These are phyloP conservation scores for Dendrostoma leiphaemia DNA, from an alignment of 2,329 filamentous ascomycete species.

Conservation along the genomic window DNA sequence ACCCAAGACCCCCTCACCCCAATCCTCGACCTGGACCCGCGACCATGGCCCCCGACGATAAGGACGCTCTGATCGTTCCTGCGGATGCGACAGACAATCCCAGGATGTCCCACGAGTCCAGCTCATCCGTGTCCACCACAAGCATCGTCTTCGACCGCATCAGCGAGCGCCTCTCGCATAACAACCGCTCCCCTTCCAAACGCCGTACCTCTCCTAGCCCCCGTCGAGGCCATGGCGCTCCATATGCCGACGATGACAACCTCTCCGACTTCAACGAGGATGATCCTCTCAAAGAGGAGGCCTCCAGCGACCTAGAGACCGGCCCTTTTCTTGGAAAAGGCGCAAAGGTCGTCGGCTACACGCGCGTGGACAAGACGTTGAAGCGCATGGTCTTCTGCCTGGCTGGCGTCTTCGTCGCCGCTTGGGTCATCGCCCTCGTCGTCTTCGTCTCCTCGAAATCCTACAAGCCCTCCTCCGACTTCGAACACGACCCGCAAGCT, in stretches of 20 bases:
- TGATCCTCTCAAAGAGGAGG: conserved; percentile 42
- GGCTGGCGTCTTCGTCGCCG: conserved; percentile 58
- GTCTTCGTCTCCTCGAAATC: conserved; percentile 64
- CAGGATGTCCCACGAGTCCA: conserved; percentile 54
- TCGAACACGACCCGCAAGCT: conserved; percentile 67
- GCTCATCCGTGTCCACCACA: conserved; percentile 78
- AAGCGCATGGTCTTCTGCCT: conserved; percentile 62
- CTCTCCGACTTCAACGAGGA: conserved; percentile 42
- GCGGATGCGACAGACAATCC: conserved; percentile 10
- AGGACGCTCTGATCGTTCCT: conserved; percentile 10
- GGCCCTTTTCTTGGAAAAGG: conserved; percentile 49
- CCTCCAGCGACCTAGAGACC: conserved; percentile 48
- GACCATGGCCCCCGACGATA: conserved; percentile 14
- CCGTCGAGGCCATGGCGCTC: conserved; percentile 10
- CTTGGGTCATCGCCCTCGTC: conserved; percentile 67
- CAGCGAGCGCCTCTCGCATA: conserved; percentile 47
- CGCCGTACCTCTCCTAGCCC: conserved; percentile 12
- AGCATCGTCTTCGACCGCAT: conserved; percentile 80
- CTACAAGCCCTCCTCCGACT: conserved; percentile 62
- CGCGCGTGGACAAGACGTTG: conserved; percentile 64
- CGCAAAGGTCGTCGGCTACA: conserved; percentile 35
- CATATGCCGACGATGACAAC: conserved; percentile 27
- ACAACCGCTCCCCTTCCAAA: conserved; percentile 21
- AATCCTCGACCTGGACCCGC: background rate
- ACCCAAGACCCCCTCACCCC: too few species aligned